Evolutionary conservation across 352 stramenopile species (phyloP), one percentile per base, ranked within the genome.

Genomic region (Plasmopara halstedii): DNA sequence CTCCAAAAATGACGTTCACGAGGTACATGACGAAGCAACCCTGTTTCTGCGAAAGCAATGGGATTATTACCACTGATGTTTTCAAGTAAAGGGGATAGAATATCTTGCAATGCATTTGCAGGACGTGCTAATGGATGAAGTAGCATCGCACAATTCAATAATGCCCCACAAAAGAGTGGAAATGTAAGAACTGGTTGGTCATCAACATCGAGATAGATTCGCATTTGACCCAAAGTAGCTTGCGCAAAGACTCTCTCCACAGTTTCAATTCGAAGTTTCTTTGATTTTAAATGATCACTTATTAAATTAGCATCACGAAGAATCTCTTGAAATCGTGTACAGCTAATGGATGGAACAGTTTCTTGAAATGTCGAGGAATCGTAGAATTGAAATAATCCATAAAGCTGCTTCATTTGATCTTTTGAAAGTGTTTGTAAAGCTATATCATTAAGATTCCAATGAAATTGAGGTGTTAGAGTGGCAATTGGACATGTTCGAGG

Each of bases 371-470:
- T 49, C 6, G 73, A 83, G 2, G 73, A 83, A 35, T 83, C 67
- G 50, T 83, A 85, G 42, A 85, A 81, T 10, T 56, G 49, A 49
- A 83, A 83, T 18, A 83, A 25, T 9, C 58, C 43, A 31, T 85
- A 77, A n/a, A 81, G 57, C 29, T 70, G 45, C 17, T 53, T 38
- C 4, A 72, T 35, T 15, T 83, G 65, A 3, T 36, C 15, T 7
- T 46, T 15, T 2, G 46, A 50, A 19, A 83, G 46, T 13, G 41
- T 49, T 26, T 64, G 38, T 2, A 73, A 29, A 8, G 64, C 67
- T 3, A 22, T 58, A 6, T 57, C 49, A 44, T 83, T 83, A 4
- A 83, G 47, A 38, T 76, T 79, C 70, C 70, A 83, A 40, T 83
- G 70, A 41, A 75, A 71, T 11, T 70, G 64, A 6, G 67, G 64